Percentiles rank a stretch among this genome's conserved stretches.
Evolutionary conservation across 2,329 filamentous ascomycete species (phyloP).

Genomic region (Arthrobotrys sphaeroides): DNA sequence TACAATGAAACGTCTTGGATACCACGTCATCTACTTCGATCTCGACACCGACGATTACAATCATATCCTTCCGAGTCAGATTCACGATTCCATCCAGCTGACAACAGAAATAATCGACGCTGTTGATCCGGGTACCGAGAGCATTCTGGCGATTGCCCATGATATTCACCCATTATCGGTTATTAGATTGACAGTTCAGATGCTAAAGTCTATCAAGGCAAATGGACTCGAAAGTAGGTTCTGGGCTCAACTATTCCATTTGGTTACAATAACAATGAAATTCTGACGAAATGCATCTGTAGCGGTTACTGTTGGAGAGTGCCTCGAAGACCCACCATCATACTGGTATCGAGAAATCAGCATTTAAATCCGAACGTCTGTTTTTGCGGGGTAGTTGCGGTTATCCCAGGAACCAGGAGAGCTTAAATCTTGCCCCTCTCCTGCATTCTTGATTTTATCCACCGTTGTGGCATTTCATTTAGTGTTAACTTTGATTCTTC

Average conservation of each 20-base stretch:
- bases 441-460: neutral
- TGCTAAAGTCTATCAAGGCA: constrained; percentile 62
- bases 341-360: constrained; percentile 65
- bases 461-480: neutral
- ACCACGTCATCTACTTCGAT: constrained; percentile 69
- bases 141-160: constrained; percentile 69
- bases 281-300: constrained; percentile 22
- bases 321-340: constrained; percentile 66
- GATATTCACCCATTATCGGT: constrained; percentile 67
- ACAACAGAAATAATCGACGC: constrained; percentile 65
- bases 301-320: constrained; percentile 69
- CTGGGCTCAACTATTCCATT: constrained; percentile 10
- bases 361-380: neutral
- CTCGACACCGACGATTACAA: constrained; percentile 72
- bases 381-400: neutral
- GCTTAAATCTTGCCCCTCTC: neutral
- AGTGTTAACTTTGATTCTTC: neutral
- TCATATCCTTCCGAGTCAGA: constrained; percentile 64
- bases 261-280: neutral
- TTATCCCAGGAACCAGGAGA: neutral
- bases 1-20: constrained; percentile 60
- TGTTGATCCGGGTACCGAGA: constrained; percentile 59
- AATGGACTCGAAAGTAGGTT: constrained; percentile 61
- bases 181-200: constrained; percentile 64
- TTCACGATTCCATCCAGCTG: constrained; percentile 67